Evolutionary conservation across 352 stramenopile species (phyloP), one percentile per base, ranked within the genome.

Genomic region (Phytophthora fragariae): DNA sequence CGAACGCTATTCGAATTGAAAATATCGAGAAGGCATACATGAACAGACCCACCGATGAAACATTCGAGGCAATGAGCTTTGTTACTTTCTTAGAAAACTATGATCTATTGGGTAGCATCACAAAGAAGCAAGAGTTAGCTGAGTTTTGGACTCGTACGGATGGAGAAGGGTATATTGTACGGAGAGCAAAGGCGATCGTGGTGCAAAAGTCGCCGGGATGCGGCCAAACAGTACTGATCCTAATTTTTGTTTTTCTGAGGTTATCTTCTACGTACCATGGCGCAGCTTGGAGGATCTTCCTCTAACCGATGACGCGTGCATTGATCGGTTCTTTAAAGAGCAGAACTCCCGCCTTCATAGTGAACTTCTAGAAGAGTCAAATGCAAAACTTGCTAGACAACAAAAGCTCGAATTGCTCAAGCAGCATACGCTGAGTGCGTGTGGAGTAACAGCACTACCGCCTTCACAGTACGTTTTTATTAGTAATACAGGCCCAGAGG

Each of bases 321-420:
- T 69, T 15, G 61, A 29, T 10, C 50, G 37, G 2, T 59, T 67
- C 31, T 53, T 59, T 3, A 19, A 60, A 27, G 49, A 24, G 29
- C 60, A 59, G 15, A 21, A 67, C 29, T 37, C 29, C 0, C 5
- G 35, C 9, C 47, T 67, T 17, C 14, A 58, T 37, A 21, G 49
- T 15, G 60, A 67, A 27, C 10, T 67, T 33, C 15, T 6, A 41
- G 29, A 60, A 59, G 60, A 67, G 33, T 58, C 47, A 2, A 67
- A 67, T 53, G 49, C 47, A 39, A 67, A 52, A 33, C 19, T 67
- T 5, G 35, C 29, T 41, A 15, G 60, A 10, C 49, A 67, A 15
- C 17, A 67, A 24, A 24, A 67, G 19, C n/a, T 67, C 17, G 35
- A 67, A 55, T n/a, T 67, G 10, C 9, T 67, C 6, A 67, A 67